Evolutionary conservation across 371 early-diverging fungal genomes (phyloP).

Genomic region (Mortierella sp.): DNA sequence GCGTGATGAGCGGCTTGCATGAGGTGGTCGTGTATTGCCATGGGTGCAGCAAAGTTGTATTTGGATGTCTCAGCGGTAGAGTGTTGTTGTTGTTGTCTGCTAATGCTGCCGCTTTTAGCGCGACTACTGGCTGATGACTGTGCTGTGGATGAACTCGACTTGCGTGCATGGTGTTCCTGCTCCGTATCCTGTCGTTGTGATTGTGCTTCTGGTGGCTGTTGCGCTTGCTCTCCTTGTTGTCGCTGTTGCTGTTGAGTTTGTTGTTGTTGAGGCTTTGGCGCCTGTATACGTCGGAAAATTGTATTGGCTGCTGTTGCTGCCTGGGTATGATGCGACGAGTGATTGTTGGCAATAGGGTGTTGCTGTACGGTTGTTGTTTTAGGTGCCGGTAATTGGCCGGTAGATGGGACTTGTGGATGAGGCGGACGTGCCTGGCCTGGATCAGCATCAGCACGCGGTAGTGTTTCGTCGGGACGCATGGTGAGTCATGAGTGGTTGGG

Average conservation of each 20-base stretch:
- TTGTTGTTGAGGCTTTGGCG: neutral
- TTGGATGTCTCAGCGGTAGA: neutral
- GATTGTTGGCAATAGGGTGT: neutral
- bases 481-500: neutral
- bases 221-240: neutral
- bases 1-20: slow-evolving; percentile 25
- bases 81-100: neutral
- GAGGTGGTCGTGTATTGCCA: slow-evolving; percentile 25
- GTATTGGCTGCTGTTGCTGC: too few species aligned
- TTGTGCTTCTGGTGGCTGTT: neutral
- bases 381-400: neutral
- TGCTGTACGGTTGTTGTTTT: neutral
- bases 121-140: neutral
- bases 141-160: neutral
- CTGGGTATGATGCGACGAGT: neutral
- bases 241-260: neutral
- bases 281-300: neutral
- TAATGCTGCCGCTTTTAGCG: neutral
- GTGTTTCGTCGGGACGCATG: slow-evolving; percentile 3
- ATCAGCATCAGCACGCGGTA: neutral
- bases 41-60: neutral
- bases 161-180: neutral
- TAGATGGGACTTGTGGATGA: neutral
- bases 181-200: neutral
- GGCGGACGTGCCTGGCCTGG: neutral